Conservation (phyloP, 2,329 filamentous ascomycete species). For the Aspergillus persii region DNA sequence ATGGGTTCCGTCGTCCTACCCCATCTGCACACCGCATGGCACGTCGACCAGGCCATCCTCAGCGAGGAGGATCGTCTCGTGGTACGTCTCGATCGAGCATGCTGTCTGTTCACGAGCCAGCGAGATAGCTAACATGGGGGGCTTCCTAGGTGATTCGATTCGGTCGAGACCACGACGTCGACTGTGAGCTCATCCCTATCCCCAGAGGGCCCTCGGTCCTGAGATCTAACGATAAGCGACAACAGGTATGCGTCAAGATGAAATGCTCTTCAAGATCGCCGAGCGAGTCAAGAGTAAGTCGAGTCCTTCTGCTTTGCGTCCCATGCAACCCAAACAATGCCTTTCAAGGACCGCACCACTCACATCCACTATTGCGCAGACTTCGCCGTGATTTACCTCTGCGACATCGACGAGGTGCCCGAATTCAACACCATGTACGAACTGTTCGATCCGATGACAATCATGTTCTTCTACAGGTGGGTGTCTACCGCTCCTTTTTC, state of each 20-base stretch:
- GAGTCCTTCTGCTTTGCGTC: background rate
- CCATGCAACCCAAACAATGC: conserved; percentile 39
- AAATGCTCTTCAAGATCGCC: conserved; percentile 91
- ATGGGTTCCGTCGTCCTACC: conserved; percentile 89
- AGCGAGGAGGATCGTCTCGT: conserved; percentile 81
- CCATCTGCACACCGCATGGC: conserved; percentile 89
- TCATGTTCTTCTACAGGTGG: conserved; percentile 60
- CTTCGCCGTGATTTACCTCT: conserved; percentile 72
- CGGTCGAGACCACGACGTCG: conserved; percentile 78
- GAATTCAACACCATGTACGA: conserved; percentile 98
- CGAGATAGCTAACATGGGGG: conserved; percentile 30
- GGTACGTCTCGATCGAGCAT: conserved; percentile 7
- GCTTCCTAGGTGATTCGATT: conserved; percentile 75
- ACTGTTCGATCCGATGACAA: conserved; percentile 81
- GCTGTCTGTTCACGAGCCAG: background rate
- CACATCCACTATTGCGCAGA: conserved; percentile 20
- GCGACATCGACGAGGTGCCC: conserved; percentile 85
- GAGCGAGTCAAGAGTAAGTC: conserved; percentile 74
- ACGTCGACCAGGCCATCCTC: conserved; percentile 95
- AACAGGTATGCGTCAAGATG: conserved; percentile 72
- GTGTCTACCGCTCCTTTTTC: conserved; percentile 63
- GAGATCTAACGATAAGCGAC: conserved; percentile 17
- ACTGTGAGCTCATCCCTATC: conserved; percentile 48
- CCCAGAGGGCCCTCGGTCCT: background rate
- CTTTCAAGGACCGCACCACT: conserved; percentile 28